Base-by-base conservation (phyloP, 257 asterid genomes). In the Leptodermis oblonga region DNA sequence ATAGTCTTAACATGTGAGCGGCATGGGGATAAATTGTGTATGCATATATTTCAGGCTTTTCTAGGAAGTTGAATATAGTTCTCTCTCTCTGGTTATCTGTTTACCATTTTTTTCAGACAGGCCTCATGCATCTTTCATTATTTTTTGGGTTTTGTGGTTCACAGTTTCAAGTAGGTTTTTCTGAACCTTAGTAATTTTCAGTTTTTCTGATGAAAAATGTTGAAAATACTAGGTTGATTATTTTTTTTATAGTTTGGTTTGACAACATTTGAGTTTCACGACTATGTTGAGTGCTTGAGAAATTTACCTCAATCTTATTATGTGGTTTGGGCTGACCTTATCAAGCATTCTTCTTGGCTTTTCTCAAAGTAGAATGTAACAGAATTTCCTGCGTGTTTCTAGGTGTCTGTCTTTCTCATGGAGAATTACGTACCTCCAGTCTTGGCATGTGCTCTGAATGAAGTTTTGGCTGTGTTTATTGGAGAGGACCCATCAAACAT, bases 391-490 rank as follows among this genome's bases (percentile, higher is more conserved):
- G 20, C 1, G 33, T 67, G 46, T 67, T 30, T 52, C 7, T 75
- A 92, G 98, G 95, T 88, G 41, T 85, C 98, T 54, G 49, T 88
- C 65, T 41, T 90, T 78, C 84, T 84, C 30, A 42, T 92, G 82
- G 90, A 88, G 58, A 78, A 71, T 70, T 86, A 84, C 23, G 84
- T 83, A 76, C 81, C 96, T 60, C 95, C 97, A 42, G 34, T 86
- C 73, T 79, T 90, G 69, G 90, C 88, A 23, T 92, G 95, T 81
- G 97, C 93, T 31, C 62, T 92, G 46, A 86, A 84, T 79, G 97
- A 92, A 82, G 81, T 87, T 74, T 82, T 92, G 78, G 75, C 81
- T 78, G 73, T 77, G 25, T 52, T 92, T 67, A 45, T 71, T 49
- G 87, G 83, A 75, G 87, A 80, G n/a, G 77, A 73, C 58, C 71